Conservation (phyloP, 2,329 filamentous ascomycete genomes). For the Claviceps pusilla region DNA sequence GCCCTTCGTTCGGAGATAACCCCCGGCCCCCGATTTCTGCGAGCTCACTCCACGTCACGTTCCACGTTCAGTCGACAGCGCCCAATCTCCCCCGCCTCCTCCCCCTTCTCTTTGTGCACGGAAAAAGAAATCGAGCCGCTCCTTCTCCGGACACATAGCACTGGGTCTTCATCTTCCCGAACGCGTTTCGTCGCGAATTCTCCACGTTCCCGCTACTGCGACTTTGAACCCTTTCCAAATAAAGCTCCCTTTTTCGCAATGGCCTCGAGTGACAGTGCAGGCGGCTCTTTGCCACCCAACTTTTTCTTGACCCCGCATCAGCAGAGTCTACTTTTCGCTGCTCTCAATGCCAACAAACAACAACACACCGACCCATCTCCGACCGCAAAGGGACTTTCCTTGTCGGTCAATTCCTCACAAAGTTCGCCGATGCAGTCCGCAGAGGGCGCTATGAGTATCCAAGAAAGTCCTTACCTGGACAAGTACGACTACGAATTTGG, state of each 20-base stretch:
- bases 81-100: no score
- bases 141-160: background rate
- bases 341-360: conserved; percentile 55
- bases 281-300: conserved; percentile 29
- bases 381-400: conserved; percentile 23
- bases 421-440: conserved; percentile 32
- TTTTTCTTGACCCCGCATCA: conserved; percentile 63
- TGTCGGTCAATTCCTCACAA: conserved; percentile 35
- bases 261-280: conserved; percentile 34
- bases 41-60: background rate
- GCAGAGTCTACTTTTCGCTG: conserved; percentile 60
- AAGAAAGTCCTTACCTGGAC: conserved; percentile 72
- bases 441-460: conserved; percentile 27
- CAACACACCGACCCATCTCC: conserved; percentile 19
- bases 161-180: background rate
- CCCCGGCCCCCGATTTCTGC: background rate
- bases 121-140: background rate
- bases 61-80: background rate
- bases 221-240: background rate
- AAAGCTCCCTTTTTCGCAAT: conserved; percentile 17
- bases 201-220: background rate
- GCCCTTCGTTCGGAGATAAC: background rate
- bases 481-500: conserved; percentile 63
- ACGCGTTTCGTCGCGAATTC: no score
- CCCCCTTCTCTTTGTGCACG: background rate